Conservation (phyloP, 768 basidiomycete genomes). For the Artomyces pyxidatus region DNA sequence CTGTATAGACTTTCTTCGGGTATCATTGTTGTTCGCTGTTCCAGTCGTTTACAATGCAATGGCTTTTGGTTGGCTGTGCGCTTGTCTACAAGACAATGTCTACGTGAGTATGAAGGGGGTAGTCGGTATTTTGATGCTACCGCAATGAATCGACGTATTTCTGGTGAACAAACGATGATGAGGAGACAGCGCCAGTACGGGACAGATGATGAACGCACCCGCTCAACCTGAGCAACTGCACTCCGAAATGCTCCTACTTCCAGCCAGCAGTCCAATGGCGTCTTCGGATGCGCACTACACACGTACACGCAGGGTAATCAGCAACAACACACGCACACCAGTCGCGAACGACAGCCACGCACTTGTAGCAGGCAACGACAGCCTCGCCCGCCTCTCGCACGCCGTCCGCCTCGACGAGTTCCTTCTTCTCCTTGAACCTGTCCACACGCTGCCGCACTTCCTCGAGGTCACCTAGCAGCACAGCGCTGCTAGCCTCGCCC, state of each 20-base stretch:
- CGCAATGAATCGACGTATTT: slow-evolving; percentile 51
- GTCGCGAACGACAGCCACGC: slow-evolving; percentile 22
- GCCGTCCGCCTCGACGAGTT: slow-evolving; percentile 45
- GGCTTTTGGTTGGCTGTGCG: too few relatives aligned
- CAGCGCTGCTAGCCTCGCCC: slow-evolving; percentile 41
- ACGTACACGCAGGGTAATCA: too few relatives aligned
- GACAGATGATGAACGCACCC: slow-evolving; percentile 34
- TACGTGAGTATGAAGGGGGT: not conserved
- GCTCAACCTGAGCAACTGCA: slow-evolving; percentile 59
- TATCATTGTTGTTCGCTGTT: too few relatives aligned
- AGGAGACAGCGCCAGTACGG: not conserved
- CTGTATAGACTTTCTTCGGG: too few relatives aligned
- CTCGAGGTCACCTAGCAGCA: slow-evolving; percentile 67
- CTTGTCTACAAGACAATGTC: too few relatives aligned
- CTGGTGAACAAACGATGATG: slow-evolving; percentile 27
- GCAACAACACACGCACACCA: too few relatives aligned
- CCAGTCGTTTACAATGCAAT: too few relatives aligned
- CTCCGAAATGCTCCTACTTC: slow-evolving; percentile 65
- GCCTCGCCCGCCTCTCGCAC: slow-evolving; percentile 51
- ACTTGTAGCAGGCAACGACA: slow-evolving; percentile 74
- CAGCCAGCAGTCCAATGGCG: slow-evolving; percentile 66
- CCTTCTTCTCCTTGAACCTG: slow-evolving; percentile 50
- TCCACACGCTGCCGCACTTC: slow-evolving; percentile 68
- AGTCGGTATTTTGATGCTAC: slow-evolving; percentile 6
- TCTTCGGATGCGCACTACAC: slow-evolving; percentile 33